These are phyloP conservation scores for Zalaria sp. DNA, from an alignment of 2,329 filamentous ascomycete species.

Conservation along the genomic window DNA sequence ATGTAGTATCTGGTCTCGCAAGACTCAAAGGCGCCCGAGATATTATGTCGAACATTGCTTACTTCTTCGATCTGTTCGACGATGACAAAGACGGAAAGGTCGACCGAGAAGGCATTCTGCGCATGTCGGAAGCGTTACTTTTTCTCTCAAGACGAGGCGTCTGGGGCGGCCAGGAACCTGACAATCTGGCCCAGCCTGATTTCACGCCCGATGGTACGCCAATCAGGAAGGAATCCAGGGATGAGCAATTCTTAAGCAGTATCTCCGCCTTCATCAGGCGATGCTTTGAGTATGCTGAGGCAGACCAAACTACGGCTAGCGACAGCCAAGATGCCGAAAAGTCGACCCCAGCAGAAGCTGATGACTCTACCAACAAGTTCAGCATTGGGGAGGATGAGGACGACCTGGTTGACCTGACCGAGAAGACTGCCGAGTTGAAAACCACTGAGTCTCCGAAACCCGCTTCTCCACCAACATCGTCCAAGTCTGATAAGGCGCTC, in stretches of 20 bases:
- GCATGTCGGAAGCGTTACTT: conserved; percentile 85
- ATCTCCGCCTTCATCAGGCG: conserved; percentile 91
- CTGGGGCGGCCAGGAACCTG: conserved; percentile 56
- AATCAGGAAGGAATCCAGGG: conserved; percentile 40
- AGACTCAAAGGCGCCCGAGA: conserved; percentile 86
- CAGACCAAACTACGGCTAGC: conserved; percentile 42
- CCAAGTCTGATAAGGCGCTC: conserved; percentile 12
- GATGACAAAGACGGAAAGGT: conserved; percentile 83
- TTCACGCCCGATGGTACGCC: conserved; percentile 17
- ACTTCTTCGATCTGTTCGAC: conserved; percentile 96
- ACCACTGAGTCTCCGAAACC: conserved; percentile 6
- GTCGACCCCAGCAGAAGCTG: conserved; percentile 12
- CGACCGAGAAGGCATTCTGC: conserved; percentile 84
- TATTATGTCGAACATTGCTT: conserved; percentile 95
- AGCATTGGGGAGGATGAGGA: conserved; percentile 58
- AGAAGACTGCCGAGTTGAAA: conserved; percentile 21
- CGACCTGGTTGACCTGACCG: conserved; percentile 48
- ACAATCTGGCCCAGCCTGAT: conserved; percentile 32
- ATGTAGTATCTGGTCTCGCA: conserved; percentile 82
- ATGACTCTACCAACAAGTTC: conserved; percentile 42
- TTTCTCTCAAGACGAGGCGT: conserved; percentile 85
- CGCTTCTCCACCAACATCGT: conserved; percentile 5
- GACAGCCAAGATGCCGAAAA: conserved; percentile 30
- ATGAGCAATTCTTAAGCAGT: conserved; percentile 81
- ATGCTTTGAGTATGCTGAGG: conserved; percentile 97